These are phyloP conservation scores for Coprinopsis cinerea DNA, from an alignment of 768 basidiomycete species.

Conservation along the genomic window DNA sequence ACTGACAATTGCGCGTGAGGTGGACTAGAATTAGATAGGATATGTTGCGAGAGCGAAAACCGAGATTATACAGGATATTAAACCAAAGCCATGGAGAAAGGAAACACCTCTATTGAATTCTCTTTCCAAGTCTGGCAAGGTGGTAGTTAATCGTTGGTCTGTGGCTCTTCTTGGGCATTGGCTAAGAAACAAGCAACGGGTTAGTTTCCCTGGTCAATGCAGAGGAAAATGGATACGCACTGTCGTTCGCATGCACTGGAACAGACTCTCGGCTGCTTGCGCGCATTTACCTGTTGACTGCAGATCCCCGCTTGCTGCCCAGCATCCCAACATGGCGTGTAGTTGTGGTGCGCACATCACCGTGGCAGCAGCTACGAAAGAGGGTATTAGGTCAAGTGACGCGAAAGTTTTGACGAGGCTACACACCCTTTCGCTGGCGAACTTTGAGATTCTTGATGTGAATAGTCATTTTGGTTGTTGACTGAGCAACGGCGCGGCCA, in stretches of 20 bases:
- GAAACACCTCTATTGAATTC: slow-evolving; percentile 49
- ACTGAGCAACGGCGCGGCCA: slow-evolving; percentile 3
- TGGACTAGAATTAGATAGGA: slow-evolving; percentile 1
- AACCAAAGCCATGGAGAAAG: background rate
- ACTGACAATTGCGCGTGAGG: too few relatives aligned
- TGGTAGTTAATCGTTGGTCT: slow-evolving; percentile 87
- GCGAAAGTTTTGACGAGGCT: background rate
- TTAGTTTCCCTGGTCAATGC: slow-evolving; percentile 5
- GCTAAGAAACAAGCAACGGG: slow-evolving; percentile 33
- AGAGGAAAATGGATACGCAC: slow-evolving; percentile 40
- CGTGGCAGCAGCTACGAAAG: slow-evolving; percentile 34
- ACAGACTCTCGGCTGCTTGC: slow-evolving; percentile 53
- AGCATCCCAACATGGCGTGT: slow-evolving; percentile 77
- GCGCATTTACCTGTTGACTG: slow-evolving; percentile 50
- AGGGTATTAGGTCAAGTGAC: background rate
- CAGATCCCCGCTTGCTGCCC: slow-evolving; percentile 70
- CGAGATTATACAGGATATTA: slow-evolving; percentile 1
- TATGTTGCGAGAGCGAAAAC: background rate
- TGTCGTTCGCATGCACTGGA: slow-evolving; percentile 80
- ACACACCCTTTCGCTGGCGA: slow-evolving; percentile 64
- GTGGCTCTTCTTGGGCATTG: slow-evolving; percentile 59
- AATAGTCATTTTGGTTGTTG: slow-evolving; percentile 38
- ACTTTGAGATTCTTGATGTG: slow-evolving; percentile 80
- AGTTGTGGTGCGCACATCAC: slow-evolving; percentile 66
- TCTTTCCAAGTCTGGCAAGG: slow-evolving; percentile 73